Evolutionary conservation across 1,139 yeast genomes (phyloP), one percentile per base, ranked within the genome.

Genomic region (Pichia sp.): DNA sequence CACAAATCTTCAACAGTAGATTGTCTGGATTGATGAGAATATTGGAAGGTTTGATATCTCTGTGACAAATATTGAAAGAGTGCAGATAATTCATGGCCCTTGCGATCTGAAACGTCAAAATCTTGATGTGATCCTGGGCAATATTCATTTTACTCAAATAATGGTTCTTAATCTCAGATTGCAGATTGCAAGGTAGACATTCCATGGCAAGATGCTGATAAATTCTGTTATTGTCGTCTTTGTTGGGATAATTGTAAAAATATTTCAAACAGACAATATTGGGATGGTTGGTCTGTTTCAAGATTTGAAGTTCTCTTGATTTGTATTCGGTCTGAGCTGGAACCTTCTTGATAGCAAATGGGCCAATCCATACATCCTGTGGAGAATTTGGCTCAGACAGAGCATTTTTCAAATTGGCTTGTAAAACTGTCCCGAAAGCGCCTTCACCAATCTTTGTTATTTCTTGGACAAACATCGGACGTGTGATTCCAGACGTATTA

Each of bases 291-390:
- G 87, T 84, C 39, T 79, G 73, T 56, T 88, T 69, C 55, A 85
- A 69, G 38, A 84, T 79, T 61, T 82, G 90, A 57, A 85, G 68
- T 62, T 85, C 95, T 62, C 95, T 71, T 44, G 85, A 77, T 63
- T 84, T 84, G 63, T 83, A 84, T 61, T 84, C 94, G 0, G 92
- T 84, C 58, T 84, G 92, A 2, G 92, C 92, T 27, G 90, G 90
- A 1, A 83, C 92, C 55, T 86, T 72, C 57, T 84, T 84, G 49
- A 84, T 83, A 29, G 92, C 94, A 66, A 76, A 84, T 0, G 94
- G 94, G 0, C 94, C 94, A 37, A 79, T 65, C 85, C 85, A 79
- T 31, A 54, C 50, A 39, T 51, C 54, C 36, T 49, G 50, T 2
- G 46, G 46, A 26, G 52, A 50, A 27, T 52, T 56, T 32, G 47